Conservation (phyloP, 495 filamentous ascomycete genomes). For the Trichoderma asperelloides region DNA sequence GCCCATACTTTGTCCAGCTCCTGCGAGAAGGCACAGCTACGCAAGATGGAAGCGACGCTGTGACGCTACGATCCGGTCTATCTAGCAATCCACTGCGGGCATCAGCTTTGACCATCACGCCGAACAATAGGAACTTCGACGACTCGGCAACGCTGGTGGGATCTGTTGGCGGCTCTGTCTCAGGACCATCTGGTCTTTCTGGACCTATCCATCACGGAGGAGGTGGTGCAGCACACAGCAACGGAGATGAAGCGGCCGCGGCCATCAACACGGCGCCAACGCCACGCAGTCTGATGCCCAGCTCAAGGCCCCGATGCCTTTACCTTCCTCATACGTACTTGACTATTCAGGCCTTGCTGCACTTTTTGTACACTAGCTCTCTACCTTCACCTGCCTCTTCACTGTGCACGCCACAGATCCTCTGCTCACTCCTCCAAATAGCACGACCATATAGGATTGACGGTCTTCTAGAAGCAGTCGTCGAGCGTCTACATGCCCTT, state of each 20-base stretch:
- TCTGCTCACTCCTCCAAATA: conserved; percentile 90
- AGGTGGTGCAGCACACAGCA: conserved; percentile 12
- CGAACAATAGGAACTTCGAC: conserved; percentile 41
- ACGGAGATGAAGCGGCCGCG: conserved; percentile 22
- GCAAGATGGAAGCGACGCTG: conserved; percentile 43
- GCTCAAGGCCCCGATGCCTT: conserved; percentile 69
- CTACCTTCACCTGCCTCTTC: conserved; percentile 64
- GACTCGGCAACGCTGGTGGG: conserved; percentile 24
- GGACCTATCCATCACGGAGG: conserved; percentile 13
- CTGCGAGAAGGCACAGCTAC: conserved; percentile 63
- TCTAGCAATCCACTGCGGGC: conserved; percentile 47
- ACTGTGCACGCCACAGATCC: conserved; percentile 89
- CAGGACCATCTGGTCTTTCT: conserved; percentile 28
- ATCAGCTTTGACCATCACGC: conserved; percentile 80
- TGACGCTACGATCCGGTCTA: conserved; percentile 32
- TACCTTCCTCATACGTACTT: conserved; percentile 89
- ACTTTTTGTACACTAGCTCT: conserved; percentile 87
- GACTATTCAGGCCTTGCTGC: conserved; percentile 76
- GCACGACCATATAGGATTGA: conserved; percentile 89
- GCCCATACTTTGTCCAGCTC: conserved; percentile 87
- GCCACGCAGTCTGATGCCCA: conserved; percentile 51
- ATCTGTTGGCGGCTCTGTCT: conserved; percentile 35
- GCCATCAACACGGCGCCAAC: conserved; percentile 40
- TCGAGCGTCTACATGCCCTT: conserved; percentile 82
- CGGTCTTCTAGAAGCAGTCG: conserved; percentile 81